A percentile compares a stretch with the other conserved stretches of the same genome.
Conservation (phyloP, 345 rosid species). For the Hibiscus mutabilis region DNA sequence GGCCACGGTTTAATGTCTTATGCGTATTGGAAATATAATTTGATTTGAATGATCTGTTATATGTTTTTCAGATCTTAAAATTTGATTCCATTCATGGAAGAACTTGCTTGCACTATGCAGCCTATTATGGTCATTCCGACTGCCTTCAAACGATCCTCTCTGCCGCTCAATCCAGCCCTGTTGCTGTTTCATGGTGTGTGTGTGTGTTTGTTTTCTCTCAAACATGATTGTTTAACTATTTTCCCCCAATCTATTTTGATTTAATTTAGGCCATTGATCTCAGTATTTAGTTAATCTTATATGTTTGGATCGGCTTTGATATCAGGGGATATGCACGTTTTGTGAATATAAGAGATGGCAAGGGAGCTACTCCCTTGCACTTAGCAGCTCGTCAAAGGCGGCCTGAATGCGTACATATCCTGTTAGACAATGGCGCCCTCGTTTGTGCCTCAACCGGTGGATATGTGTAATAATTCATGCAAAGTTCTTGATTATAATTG, state of each 20-base stretch:
- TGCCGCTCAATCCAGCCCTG: slow-evolving; percentile 72
- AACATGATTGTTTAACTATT: neutral
- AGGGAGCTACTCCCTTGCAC: slow-evolving; percentile 95
- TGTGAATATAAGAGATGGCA: slow-evolving; percentile 85
- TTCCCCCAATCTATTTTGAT: too few species aligned
- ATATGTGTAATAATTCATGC: slow-evolving; percentile 55
- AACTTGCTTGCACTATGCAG: slow-evolving; percentile 96
- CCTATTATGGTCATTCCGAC: slow-evolving; percentile 75
- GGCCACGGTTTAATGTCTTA: neutral
- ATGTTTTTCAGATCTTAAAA: slow-evolving; percentile 60
- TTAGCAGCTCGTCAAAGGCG: slow-evolving; percentile 87
- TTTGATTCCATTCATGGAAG: slow-evolving; percentile 85
- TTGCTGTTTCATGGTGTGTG: slow-evolving; percentile 71
- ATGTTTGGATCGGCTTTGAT: slow-evolving; percentile 7
- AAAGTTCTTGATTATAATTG: neutral
- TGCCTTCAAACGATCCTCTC: slow-evolving; percentile 78
- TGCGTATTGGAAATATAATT: neutral
- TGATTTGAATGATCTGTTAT: neutral
- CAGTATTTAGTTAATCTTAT: neutral
- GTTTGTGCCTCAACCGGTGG: slow-evolving; percentile 92
- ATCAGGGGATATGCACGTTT: slow-evolving; percentile 89
- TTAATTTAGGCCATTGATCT: slow-evolving; percentile 1
- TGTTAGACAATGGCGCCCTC: slow-evolving; percentile 84
- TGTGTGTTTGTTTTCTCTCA: neutral
- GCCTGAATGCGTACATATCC: slow-evolving; percentile 77